Percentiles rank a stretch among this genome's conserved stretches.
Evolutionary conservation across 73 alveolate genomes (phyloP).

Genomic region (Uronychia setigera): DNA sequence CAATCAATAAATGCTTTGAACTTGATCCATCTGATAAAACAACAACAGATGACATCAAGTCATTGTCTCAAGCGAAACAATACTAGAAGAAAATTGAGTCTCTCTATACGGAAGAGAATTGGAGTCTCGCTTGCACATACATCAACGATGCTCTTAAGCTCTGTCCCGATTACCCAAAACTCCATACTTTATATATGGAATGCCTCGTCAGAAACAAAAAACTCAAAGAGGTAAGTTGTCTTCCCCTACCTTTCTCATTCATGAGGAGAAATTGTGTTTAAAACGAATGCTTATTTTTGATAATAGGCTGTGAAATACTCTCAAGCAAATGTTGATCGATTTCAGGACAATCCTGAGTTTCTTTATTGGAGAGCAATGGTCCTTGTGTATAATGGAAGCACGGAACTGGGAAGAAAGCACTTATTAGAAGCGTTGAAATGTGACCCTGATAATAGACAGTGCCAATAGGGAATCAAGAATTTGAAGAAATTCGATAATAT

Average conservation of each 20-base stretch:
- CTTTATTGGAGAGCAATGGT: constrained; percentile 52
- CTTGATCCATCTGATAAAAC: constrained; percentile 15
- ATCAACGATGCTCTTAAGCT: neutral
- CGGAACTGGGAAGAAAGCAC: constrained; percentile 73
- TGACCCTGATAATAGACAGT: constrained; percentile 78
- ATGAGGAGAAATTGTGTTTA: constrained; percentile 8
- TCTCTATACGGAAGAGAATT: neutral
- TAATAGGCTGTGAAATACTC: constrained; percentile 41
- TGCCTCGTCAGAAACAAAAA: constrained; percentile 1
- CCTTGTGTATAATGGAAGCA: constrained; percentile 37
- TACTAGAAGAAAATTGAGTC: neutral
- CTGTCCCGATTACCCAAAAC: neutral
- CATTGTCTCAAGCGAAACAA: neutral
- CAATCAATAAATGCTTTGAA: neutral
- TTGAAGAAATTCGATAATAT: constrained; percentile 72
- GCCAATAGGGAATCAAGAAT: constrained; percentile 57
- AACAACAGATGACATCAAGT: neutral
- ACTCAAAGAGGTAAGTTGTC: neutral
- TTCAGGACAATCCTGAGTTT: constrained; percentile 48
- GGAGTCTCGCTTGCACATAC: neutral
- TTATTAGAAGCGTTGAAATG: constrained; percentile 71
- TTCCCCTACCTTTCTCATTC: constrained; percentile 19
- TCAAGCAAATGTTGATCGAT: constrained; percentile 8
- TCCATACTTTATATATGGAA: neutral
- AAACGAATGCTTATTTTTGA: constrained; percentile 32